A percentile compares a stretch with the other conserved stretches of the same genome.
Conservation (phyloP, 805 yeast species). For the Wickerhamomyces alni region DNA sequence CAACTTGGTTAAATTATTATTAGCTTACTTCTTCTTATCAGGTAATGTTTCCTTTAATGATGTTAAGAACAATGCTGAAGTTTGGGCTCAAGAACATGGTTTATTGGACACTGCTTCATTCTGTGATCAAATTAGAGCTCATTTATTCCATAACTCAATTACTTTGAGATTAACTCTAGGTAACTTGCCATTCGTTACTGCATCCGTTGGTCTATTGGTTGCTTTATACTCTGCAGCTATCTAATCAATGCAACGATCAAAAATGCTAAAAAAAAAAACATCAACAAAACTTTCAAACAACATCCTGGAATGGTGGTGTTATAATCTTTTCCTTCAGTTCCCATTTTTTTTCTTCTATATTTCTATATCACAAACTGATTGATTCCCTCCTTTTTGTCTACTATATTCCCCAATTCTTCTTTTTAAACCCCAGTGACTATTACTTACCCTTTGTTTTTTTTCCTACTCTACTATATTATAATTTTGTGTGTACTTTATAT, state of each 20-base stretch:
- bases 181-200: slow-evolving; percentile 26
- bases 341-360: no score
- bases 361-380: no score
- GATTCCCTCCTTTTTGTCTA: no score
- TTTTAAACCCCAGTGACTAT: no score
- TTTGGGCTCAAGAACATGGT: slow-evolving; percentile 24
- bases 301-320: no score
- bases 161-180: slow-evolving; percentile 26
- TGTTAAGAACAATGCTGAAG: slow-evolving; percentile 21
- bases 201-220: slow-evolving; percentile 24
- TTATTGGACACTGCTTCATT: slow-evolving; percentile 12
- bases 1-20: slow-evolving; percentile 40
- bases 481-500: not conserved
- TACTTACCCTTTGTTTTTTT: no score
- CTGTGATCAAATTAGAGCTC: slow-evolving; percentile 14
- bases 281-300: no score
- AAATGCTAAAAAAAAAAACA: no score
- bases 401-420: no score
- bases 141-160: slow-evolving; percentile 19
- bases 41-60: slow-evolving; percentile 23
- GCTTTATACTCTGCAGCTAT: slow-evolving; percentile 31
- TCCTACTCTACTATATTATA: no score
- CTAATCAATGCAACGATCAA: not conserved
- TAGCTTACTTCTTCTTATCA: slow-evolving; percentile 31
- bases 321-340: no score